Percentiles rank a stretch among this genome's conserved stretches.
phyloP scores from a whole-genome alignment of 2,329 filamentous ascomycete species.

The Colletotrichum salicis region DNA sequence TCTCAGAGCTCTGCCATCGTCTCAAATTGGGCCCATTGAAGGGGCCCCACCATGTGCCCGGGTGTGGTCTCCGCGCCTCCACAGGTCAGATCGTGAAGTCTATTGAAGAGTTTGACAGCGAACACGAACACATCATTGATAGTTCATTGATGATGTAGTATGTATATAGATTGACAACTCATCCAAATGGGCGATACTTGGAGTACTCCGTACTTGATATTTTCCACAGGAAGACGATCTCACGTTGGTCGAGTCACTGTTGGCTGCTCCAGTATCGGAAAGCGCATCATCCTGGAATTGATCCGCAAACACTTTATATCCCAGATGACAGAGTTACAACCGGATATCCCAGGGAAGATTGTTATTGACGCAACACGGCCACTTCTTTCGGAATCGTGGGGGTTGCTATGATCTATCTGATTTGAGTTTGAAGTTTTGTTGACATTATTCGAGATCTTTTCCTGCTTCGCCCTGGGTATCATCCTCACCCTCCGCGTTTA shows the following conservation, averaged over 20 bases:
- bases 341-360: neutral
- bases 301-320: neutral
- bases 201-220: neutral
- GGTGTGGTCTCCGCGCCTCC: conserved; percentile 20
- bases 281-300: neutral
- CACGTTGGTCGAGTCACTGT: neutral
- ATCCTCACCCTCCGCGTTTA: conserved; percentile 77
- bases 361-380: conserved; percentile 9
- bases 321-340: conserved; percentile 17
- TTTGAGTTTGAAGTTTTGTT: conserved; percentile 10
- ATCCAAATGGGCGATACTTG: neutral
- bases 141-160: neutral
- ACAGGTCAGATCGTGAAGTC: neutral
- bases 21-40: conserved; percentile 9
- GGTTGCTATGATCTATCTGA: conserved; percentile 6
- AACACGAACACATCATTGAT: neutral
- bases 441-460: neutral
- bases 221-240: neutral
- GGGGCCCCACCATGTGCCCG: neutral
- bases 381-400: conserved; percentile 1
- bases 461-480: conserved; percentile 49
- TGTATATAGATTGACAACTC: neutral
- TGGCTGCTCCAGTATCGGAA: neutral
- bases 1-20: neutral
- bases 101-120: neutral